Percentiles rank a stretch among this genome's conserved stretches.
These are phyloP conservation scores for Rhizopogon vinicolor DNA, from an alignment of 768 basidiomycete genomes.

Conservation along the genomic window DNA sequence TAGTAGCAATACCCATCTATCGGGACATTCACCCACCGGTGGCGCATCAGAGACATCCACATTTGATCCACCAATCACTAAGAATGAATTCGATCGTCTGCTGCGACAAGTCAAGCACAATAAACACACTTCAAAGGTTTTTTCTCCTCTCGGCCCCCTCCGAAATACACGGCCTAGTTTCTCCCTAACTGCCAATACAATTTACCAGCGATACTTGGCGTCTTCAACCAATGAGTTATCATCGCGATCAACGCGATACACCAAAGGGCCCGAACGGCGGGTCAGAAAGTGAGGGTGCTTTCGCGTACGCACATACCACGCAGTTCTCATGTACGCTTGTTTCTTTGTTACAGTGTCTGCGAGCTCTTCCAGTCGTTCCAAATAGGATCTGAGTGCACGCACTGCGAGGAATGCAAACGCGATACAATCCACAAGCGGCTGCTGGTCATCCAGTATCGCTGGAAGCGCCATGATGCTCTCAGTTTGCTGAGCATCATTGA, in stretches of 20 bases:
- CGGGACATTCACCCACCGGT: not conserved
- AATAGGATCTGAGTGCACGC: slow-evolving; percentile 16
- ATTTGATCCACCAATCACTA: slow-evolving; percentile 6
- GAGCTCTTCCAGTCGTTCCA: slow-evolving; percentile 17
- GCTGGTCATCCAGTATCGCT: slow-evolving; percentile 15
- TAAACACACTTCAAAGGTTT: slow-evolving; percentile 20
- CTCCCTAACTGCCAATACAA: slow-evolving; percentile 13
- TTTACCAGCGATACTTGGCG: slow-evolving; percentile 16
- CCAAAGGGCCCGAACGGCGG: slow-evolving; percentile 10
- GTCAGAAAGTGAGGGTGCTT: slow-evolving; percentile 22
- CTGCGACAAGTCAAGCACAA: slow-evolving; percentile 20
- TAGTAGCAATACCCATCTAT: not conserved
- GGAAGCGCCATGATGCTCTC: slow-evolving; percentile 5
- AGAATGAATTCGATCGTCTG: slow-evolving; percentile 18
- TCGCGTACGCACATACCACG: not conserved
- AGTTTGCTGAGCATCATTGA: slow-evolving; percentile 10
- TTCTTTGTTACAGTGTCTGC: slow-evolving; percentile 14
- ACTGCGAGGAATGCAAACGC: slow-evolving; percentile 24
- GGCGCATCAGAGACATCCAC: too few relatives aligned
- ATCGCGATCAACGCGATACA: slow-evolving; percentile 19
- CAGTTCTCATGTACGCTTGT: not conserved
- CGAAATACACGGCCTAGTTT: slow-evolving; percentile 11
- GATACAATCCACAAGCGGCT: slow-evolving; percentile 23
- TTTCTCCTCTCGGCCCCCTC: slow-evolving; percentile 28
- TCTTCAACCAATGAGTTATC: slow-evolving; percentile 16